Percentiles rank a stretch among this genome's conserved stretches.
Evolutionary conservation across 2,329 filamentous ascomycete species (phyloP).

Genomic region (Trematosphaeria pertusa): DNA sequence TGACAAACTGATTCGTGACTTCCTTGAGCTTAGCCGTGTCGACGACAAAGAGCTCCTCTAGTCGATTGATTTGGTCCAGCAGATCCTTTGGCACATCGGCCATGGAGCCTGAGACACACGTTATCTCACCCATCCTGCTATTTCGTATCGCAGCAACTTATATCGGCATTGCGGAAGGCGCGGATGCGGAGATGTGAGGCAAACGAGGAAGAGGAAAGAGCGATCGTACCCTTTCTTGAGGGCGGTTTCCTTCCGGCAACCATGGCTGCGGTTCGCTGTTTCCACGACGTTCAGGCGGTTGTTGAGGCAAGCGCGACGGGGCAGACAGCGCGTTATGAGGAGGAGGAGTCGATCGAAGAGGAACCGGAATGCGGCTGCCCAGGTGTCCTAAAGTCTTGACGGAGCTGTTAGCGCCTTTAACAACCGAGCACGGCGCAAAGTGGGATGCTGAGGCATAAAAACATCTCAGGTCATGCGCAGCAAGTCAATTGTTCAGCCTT

Average conservation of each 20-base stretch:
- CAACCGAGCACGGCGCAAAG: background rate
- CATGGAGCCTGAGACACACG: constrained; percentile 73
- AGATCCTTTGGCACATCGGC: constrained; percentile 88
- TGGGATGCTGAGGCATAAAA: background rate
- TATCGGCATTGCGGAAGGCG: constrained; percentile 1
- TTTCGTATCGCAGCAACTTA: background rate
- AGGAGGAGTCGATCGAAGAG: no score
- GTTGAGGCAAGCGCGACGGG: no score
- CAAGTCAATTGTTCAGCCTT: background rate
- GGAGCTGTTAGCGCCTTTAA: background rate
- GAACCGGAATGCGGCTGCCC: no score
- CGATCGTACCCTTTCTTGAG: constrained; percentile 74
- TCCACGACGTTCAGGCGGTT: background rate
- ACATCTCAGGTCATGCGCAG: background rate
- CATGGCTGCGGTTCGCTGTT: constrained; percentile 57
- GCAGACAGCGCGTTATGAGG: no score
- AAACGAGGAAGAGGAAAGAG: constrained; percentile 10
- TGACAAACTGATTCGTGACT: constrained; percentile 88
- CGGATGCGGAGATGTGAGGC: constrained; percentile 1
- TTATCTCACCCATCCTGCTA: constrained; percentile 27
- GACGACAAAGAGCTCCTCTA: constrained; percentile 86
- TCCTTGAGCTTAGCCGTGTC: constrained; percentile 81
- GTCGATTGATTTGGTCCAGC: constrained; percentile 77
- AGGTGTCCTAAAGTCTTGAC: no score
- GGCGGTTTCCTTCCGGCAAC: constrained; percentile 70